Conservation (phyloP, 139 green algal species). For the Trebouxia sp. region DNA sequence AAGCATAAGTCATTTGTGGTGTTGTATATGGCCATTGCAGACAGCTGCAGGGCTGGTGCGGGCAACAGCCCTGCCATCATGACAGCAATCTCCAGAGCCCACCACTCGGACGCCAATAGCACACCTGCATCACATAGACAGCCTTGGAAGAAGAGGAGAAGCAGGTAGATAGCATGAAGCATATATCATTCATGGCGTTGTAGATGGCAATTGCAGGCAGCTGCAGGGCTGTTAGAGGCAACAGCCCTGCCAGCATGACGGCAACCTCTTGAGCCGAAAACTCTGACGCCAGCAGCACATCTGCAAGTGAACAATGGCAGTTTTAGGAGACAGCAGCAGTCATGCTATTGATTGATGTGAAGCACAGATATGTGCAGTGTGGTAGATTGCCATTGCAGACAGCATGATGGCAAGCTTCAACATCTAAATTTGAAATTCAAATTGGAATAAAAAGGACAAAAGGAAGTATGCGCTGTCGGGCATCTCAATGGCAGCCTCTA, state of each 20-base stretch:
- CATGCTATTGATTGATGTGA: too few species aligned
- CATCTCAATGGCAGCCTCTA: too few species aligned
- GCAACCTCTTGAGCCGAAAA: background rate
- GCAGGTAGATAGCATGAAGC: too few species aligned
- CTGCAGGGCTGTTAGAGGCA: background rate
- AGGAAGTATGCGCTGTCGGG: too few species aligned
- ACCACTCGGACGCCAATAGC: constrained; percentile 11
- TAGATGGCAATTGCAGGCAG: too few species aligned
- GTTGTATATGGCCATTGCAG: constrained; percentile 27
- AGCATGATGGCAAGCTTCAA: too few species aligned
- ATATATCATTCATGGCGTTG: background rate
- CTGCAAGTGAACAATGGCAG: background rate
- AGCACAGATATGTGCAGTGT: background rate
- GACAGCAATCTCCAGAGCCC: constrained; percentile 5
- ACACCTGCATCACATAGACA: background rate
- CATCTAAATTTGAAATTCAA: too few species aligned
- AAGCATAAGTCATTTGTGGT: constrained; percentile 11
- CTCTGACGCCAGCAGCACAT: background rate
- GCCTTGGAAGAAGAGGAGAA: too few species aligned
- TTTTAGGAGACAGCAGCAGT: too few species aligned
- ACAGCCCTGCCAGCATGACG: background rate
- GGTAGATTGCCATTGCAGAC: background rate
- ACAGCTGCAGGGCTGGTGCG: background rate
- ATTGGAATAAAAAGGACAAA: too few species aligned
- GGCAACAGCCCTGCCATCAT: constrained; percentile 19